Evolutionary conservation across 208 protist species (phyloP).

Genomic region (Trypanosoma lewisi): DNA sequence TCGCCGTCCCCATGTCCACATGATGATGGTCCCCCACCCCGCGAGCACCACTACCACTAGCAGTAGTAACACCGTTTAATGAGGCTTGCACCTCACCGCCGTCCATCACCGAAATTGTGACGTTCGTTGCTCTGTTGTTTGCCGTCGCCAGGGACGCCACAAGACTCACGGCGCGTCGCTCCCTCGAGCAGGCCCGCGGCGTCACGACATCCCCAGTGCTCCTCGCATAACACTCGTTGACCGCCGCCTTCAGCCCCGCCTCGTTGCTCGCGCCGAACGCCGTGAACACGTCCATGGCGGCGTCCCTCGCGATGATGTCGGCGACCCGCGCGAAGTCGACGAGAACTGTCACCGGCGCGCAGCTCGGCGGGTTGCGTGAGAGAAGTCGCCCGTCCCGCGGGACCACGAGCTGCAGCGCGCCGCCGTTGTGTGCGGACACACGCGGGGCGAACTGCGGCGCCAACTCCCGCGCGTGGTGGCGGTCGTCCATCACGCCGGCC

Average conservation of each 20-base stretch:
- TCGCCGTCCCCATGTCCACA: conserved; percentile 14
- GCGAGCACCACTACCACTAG: too few species aligned
- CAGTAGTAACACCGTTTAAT: too few species aligned
- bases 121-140: conserved; percentile 9
- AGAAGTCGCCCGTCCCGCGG: conserved; percentile 34
- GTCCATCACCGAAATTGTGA: conserved; percentile 31
- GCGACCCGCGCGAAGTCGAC: conserved; percentile 51
- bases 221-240: conserved; percentile 39
- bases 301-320: conserved; percentile 51
- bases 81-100: neutral
- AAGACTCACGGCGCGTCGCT: neutral
- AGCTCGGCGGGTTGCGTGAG: conserved; percentile 20
- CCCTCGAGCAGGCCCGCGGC: neutral
- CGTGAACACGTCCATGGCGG: conserved; percentile 32
- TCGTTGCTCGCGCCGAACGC: conserved; percentile 29
- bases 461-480: conserved; percentile 34
- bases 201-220: conserved; percentile 14
- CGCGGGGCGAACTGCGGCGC: conserved; percentile 40
- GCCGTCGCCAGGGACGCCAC: conserved; percentile 4
- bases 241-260: conserved; percentile 23
- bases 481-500: conserved; percentile 40
- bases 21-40: neutral
- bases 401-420: conserved; percentile 2
- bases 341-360: conserved; percentile 39
- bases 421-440: neutral